phyloP scores from a whole-genome alignment of 2,329 filamentous ascomycete species.

The Pseudocercospora macadamiae region DNA sequence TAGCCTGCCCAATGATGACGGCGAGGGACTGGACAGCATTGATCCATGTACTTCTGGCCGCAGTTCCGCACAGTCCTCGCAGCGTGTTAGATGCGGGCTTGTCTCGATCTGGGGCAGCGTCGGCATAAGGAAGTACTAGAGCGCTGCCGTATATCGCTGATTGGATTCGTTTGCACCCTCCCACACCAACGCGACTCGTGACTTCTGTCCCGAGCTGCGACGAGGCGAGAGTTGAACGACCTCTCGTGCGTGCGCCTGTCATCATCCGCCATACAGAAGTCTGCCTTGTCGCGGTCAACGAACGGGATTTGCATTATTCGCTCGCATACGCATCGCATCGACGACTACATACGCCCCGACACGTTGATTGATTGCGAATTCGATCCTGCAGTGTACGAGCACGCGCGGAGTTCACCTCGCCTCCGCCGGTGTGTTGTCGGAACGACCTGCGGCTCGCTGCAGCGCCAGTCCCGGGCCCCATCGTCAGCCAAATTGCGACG shows the following conservation, averaged over 20 bases:
- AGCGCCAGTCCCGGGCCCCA: not conserved
- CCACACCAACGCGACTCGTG: not conserved
- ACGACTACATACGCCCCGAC: not conserved
- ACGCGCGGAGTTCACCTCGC: slow-evolving; percentile 1
- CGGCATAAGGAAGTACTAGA: not conserved
- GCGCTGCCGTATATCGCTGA: not conserved
- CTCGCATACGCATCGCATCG: slow-evolving; percentile 6
- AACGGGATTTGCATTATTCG: slow-evolving; percentile 3
- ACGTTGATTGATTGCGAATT: too few relatives aligned
- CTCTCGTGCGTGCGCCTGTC: slow-evolving; percentile 1
- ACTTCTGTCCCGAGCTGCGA: not conserved
- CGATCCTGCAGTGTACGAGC: not conserved
- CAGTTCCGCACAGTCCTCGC: too few relatives aligned
- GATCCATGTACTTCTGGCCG: not conserved
- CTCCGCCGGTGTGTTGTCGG: slow-evolving; percentile 4
- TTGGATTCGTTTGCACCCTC: not conserved
- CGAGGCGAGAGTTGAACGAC: not conserved
- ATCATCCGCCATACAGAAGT: slow-evolving; percentile 1
- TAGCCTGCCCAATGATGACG: not conserved
- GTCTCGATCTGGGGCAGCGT: not conserved
- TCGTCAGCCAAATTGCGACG: slow-evolving; percentile 27
- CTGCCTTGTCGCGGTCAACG: slow-evolving; percentile 1
- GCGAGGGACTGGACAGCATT: not conserved
- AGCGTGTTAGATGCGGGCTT: not conserved
- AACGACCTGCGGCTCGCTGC: not conserved